Conservation (phyloP, 2,329 filamentous ascomycete genomes). For the Exophiala sp. region DNA sequence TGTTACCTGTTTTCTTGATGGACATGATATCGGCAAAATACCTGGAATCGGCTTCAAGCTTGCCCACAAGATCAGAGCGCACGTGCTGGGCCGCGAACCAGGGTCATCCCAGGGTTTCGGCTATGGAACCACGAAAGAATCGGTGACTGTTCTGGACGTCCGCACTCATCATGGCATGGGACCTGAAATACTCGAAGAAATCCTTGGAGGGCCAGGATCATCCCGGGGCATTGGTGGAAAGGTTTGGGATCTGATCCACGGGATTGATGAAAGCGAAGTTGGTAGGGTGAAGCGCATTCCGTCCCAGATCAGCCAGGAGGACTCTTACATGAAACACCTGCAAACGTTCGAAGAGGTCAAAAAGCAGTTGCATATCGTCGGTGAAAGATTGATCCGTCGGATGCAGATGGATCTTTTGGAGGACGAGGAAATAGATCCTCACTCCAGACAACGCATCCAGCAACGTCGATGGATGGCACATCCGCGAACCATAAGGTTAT, state of each 20-base stretch:
- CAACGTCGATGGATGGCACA: constrained; percentile 62
- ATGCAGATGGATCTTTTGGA: constrained; percentile 72
- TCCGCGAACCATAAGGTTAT: constrained; percentile 74
- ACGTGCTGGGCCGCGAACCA: constrained; percentile 48
- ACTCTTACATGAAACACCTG: constrained; percentile 69
- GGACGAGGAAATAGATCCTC: constrained; percentile 38
- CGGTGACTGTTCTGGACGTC: constrained; percentile 61
- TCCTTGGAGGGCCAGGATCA: constrained; percentile 64
- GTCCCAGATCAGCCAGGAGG: constrained; percentile 88
- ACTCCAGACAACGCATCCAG: constrained; percentile 16
- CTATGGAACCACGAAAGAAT: constrained; percentile 48
- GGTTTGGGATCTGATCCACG: constrained; percentile 74
- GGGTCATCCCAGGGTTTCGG: constrained; percentile 42
- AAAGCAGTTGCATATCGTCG: constrained; percentile 63
- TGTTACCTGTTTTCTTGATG: constrained; percentile 65
- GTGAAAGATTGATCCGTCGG: constrained; percentile 64
- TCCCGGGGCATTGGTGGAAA: constrained; percentile 65
- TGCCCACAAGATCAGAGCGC: constrained; percentile 60
- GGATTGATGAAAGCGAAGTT: constrained; percentile 70
- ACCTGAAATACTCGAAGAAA: constrained; percentile 57
- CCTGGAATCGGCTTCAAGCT: constrained; percentile 80
- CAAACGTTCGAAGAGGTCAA: constrained; percentile 58
- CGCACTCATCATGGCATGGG: constrained; percentile 59
- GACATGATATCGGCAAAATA: constrained; percentile 68
- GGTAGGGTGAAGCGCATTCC: constrained; percentile 65